Evolutionary conservation across 495 filamentous ascomycete species (phyloP).

Genomic region (Cercophora newfieldiana): DNA sequence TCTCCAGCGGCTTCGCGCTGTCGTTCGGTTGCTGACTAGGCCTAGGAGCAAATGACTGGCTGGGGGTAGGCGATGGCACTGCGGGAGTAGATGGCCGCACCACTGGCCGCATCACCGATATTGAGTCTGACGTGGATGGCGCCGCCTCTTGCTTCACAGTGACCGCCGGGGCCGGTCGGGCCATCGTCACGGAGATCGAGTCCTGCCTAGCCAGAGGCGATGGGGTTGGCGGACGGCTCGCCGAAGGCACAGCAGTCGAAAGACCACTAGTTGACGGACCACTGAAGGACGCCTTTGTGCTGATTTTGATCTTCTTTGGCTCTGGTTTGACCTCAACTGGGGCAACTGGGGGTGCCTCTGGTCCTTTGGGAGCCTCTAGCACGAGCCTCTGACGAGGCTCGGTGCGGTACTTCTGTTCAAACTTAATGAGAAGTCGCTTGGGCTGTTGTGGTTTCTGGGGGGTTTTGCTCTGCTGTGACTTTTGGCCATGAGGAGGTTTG

Average conservation of each 20-base stretch:
- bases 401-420: constrained; percentile 36
- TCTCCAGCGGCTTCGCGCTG: constrained; percentile 14
- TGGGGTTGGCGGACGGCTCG: constrained; percentile 24
- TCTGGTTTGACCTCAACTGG: constrained; percentile 33
- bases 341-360: constrained; percentile 26
- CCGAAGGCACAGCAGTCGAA: background rate
- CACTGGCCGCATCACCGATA: constrained; percentile 27
- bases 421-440: constrained; percentile 35
- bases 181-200: constrained; percentile 29
- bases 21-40: constrained; percentile 13
- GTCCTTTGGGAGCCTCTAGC: constrained; percentile 17
- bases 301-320: constrained; percentile 36
- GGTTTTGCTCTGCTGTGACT: no score
- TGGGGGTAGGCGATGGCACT: constrained; percentile 14
- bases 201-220: constrained; percentile 23
- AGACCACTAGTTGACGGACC: constrained; percentile 10
- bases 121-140: constrained; percentile 25
- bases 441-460: constrained; percentile 27
- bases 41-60: background rate
- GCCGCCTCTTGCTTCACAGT: background rate
- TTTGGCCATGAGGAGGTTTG: constrained; percentile 2
- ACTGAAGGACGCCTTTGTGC: constrained; percentile 30
- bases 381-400: constrained; percentile 27
- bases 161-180: constrained; percentile 18
- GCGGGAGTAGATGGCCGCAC: constrained; percentile 18